phyloP scores from a whole-genome alignment of 192 early-diverging fungal genomes.

The Mortierella hygrophila region DNA sequence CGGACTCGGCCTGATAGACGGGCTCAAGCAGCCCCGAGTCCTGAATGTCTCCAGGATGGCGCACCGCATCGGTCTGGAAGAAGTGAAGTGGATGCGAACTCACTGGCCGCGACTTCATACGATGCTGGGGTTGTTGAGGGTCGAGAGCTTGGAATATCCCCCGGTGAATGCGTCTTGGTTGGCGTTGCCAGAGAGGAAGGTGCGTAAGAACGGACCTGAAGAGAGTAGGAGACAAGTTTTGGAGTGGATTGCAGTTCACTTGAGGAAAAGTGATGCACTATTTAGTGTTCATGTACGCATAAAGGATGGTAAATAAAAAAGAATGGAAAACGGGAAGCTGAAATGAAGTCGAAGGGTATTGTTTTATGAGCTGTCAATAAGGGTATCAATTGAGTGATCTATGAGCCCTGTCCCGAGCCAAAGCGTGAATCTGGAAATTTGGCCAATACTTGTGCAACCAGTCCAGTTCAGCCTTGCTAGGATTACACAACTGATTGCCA shows the following conservation, averaged over 20 bases:
- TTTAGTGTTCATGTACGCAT: too few relatives aligned
- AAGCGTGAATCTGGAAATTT: not conserved
- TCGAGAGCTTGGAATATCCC: not conserved
- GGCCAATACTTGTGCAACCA: not conserved
- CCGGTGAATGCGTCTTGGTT: not conserved
- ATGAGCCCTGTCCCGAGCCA: too few relatives aligned
- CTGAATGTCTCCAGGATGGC: constrained; percentile 14
- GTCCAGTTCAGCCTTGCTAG: not conserved
- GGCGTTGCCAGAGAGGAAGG: not conserved
- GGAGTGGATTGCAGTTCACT: not conserved
- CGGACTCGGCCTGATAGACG: not conserved
- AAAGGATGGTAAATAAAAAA: too few relatives aligned
- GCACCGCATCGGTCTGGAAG: constrained; percentile 7
- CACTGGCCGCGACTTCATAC: not conserved
- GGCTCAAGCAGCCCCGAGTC: not conserved
- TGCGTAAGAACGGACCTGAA: not conserved
- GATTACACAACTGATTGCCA: not conserved
- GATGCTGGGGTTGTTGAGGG: not conserved
- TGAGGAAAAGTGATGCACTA: too few relatives aligned
- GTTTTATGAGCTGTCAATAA: too few relatives aligned
- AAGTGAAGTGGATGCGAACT: constrained; percentile 8
- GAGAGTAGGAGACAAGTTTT: not conserved
- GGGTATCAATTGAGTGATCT: too few relatives aligned
- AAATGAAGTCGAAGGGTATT: too few relatives aligned
- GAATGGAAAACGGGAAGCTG: too few relatives aligned